Base-by-base conservation (phyloP, 805 yeast species). In the Teunomyces funiuensis region DNA sequence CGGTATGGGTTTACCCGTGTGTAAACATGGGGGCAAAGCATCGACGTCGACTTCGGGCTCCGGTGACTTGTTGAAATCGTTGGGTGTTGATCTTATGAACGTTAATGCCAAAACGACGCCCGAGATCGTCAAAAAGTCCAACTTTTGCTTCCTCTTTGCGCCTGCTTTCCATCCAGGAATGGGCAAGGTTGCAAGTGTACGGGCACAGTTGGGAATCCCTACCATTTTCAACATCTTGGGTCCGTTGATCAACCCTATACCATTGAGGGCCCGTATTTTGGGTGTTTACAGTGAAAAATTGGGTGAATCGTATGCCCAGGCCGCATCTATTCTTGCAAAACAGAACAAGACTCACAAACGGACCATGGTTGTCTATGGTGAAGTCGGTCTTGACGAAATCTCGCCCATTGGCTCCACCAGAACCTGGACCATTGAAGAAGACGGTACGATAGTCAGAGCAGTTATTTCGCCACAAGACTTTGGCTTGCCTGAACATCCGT, bases 11-110 rank as follows among this genome's bases (percentile, higher is more conserved):
- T 62, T 91, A 30, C 76, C 78, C 16, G 83, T 93, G 13, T 87
- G 96, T 58, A 93, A 93, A 47, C 99, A 93, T 61, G 99, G 99
- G 17, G 98, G 98, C 10, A 91, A 93, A 55, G 98, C 99, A 0
- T 82, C 96, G 0, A 89, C 98, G 0, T 88, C 97, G 0, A 64
- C 85, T 2, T 86, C 96, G 2, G 99, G 99, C 0, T 85, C 97
- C 2, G 97, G 97, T 4, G 99, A 93, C 59, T 69, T 93, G 44
- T 76, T 93, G 57, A 70, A 76, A 19, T 73, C 80, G 18, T 71
- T 93, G n/a, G 98, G 97, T 0, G 83, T 89, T n/a, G 87, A 88
- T 47, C 70, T 88, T 40, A 68, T 79, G 48, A 79, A 81, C 51
- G 88, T 93, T 22, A 84, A 78, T 46, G 69, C 77, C 14, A 44